Percentiles rank a stretch among this genome's conserved stretches.
phyloP scores from a whole-genome alignment of 257 asterid species.

The Nicotiana undulata region DNA sequence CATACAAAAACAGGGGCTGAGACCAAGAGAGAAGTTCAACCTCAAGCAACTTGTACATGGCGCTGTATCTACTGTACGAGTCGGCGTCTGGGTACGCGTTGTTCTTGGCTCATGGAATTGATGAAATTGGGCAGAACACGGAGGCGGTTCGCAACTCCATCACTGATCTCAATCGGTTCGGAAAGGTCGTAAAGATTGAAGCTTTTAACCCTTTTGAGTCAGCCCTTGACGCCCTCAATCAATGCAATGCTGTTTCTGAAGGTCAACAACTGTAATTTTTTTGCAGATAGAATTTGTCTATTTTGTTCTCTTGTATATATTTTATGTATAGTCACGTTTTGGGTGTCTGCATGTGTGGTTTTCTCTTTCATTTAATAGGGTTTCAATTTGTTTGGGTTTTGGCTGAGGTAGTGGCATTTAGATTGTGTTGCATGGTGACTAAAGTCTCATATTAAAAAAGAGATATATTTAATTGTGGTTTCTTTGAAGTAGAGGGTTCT shows the following conservation, averaged over 20 bases:
- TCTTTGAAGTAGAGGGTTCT: background rate
- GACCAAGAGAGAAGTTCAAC: background rate
- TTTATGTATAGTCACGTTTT: background rate
- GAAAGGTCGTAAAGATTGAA: conserved; percentile 64
- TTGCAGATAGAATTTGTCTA: background rate
- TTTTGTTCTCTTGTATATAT: background rate
- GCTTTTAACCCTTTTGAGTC: conserved; percentile 77
- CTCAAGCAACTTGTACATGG: conserved; percentile 24
- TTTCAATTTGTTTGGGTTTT: background rate
- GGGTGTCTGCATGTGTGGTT: background rate
- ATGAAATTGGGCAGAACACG: conserved; percentile 85
- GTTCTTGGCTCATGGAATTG: conserved; percentile 62
- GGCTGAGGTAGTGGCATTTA: background rate
- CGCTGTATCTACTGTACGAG: conserved; percentile 63
- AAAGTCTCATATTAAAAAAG: background rate
- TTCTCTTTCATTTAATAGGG: background rate
- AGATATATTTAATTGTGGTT: background rate
- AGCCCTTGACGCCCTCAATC: conserved; percentile 90
- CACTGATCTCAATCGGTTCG: conserved; percentile 65
- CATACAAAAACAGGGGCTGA: background rate
- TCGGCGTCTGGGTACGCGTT: conserved; percentile 75
- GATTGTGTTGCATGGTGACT: background rate
- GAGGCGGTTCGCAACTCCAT: conserved; percentile 78
- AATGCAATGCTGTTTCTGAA: conserved; percentile 87
- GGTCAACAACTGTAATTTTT: conserved; percentile 24